Evolutionary conservation across 176 grass and related monocot species (phyloP).

Genomic region (Oryza nivara): DNA sequence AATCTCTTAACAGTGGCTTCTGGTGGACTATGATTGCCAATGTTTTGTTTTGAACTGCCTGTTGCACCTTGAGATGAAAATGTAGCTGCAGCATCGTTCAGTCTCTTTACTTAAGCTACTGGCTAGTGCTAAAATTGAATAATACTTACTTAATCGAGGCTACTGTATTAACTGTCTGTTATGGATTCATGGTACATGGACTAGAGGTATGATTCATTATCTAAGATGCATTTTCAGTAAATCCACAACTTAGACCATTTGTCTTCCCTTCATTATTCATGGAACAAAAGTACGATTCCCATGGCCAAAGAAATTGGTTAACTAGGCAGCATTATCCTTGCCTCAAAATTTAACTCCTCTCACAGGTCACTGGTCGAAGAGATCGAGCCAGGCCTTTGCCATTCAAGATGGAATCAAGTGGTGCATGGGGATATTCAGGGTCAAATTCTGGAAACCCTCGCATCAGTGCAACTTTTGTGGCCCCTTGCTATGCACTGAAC

Average conservation of each 20-base stretch:
- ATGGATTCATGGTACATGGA: neutral
- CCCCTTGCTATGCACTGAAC: constrained; percentile 93
- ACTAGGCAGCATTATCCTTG: constrained; percentile 1
- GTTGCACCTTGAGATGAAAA: neutral
- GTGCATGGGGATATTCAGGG: constrained; percentile 89
- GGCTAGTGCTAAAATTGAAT: neutral
- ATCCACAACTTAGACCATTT: neutral
- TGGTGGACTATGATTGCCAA: neutral
- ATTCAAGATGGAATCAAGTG: constrained; percentile 96
- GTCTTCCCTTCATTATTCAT: neutral
- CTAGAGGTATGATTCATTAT: constrained; percentile 14
- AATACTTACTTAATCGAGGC: neutral
- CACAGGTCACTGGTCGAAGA: constrained; percentile 91
- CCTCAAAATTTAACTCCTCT: constrained; percentile 25
- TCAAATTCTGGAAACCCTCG: constrained; percentile 82
- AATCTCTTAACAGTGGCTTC: neutral
- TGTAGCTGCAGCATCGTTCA: neutral
- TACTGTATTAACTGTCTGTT: neutral
- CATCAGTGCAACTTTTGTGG: constrained; percentile 80
- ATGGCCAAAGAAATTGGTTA: neutral
- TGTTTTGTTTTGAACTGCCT: neutral
- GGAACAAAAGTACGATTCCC: neutral
- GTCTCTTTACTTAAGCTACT: neutral
- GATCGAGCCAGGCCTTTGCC: constrained; percentile 89
- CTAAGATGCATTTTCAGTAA: constrained; percentile 1